Evolutionary conservation across 2,329 filamentous ascomycete genomes (phyloP), one percentile per base, ranked within the genome.

Genomic region (Calonectria montana): DNA sequence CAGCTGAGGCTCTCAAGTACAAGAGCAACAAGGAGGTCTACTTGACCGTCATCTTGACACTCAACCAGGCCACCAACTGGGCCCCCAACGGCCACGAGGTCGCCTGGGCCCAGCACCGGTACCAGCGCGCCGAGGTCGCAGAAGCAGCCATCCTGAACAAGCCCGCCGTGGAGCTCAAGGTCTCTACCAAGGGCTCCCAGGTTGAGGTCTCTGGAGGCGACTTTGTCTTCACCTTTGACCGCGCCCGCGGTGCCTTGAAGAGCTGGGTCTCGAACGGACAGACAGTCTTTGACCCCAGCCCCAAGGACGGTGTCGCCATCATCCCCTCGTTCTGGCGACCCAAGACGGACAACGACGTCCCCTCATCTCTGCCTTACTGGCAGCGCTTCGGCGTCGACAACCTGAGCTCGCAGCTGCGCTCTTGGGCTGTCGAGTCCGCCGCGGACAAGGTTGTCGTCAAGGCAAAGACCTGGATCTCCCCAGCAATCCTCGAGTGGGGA

Each of bases 311-410:
- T 9, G 80, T 82, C 4, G 86, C 84, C 25, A 80, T 87, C 18
- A 76, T 81, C 10, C 85, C 89, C 1, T 84, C 85, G 7, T 90
- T 93, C 81, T 93, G 91, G 87, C 89, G 91, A 5, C 89, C 91
- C 0, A 87, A 88, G 16, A 93, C 91, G 0, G 90, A 94, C 80
- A 94, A 94, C 76, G 92, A 94, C 76, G 83, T 84, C 0, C 86
- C 88, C 0, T 78, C 82, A 18, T 88, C 89, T 13, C 85, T 88
- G 4, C 86, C 86, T 6, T 89, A 92, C 74, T 93, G 91, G 91
- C 82, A 86, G 53, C 83, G 86, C 21, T 87, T 87, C 63, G 87
- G 88, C 0, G 82, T 90, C 9, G 82, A 89, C 68, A 77, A 77
- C 2, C 79, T 90, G 31, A 85, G 85, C 2, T 84, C 83, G 43